Evolutionary conservation across 352 stramenopile species (phyloP).

Genomic region (Globisporangium cederbergense): DNA sequence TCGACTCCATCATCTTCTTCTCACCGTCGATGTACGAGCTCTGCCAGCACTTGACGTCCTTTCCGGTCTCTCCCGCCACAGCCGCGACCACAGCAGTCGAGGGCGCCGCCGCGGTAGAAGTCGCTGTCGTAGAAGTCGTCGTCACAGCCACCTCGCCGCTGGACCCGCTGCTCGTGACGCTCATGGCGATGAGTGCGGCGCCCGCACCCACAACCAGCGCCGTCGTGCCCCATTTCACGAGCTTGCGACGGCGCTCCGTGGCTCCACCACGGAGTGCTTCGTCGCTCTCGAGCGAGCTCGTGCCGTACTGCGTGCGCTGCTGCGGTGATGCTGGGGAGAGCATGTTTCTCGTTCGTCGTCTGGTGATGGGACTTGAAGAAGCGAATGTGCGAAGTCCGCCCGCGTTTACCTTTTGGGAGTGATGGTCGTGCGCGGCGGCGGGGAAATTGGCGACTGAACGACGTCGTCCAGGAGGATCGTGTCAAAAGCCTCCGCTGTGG

Average conservation of each 20-base stretch:
- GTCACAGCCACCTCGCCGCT: background rate
- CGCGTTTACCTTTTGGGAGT: background rate
- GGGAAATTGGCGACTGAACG: no score
- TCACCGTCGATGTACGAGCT: constrained; percentile 58
- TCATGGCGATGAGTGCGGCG: constrained; percentile 25
- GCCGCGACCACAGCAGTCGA: background rate
- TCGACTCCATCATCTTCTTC: constrained; percentile 63
- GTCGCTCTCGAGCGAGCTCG: constrained; percentile 25
- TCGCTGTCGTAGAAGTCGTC: background rate
- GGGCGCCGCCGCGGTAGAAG: background rate
- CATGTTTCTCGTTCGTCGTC: background rate
- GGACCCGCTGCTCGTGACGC: constrained; percentile 17
- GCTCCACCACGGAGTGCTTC: constrained; percentile 9
- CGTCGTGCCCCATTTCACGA: constrained; percentile 26
- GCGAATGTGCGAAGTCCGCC: background rate
- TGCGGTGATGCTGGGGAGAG: background rate
- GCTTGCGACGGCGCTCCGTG: constrained; percentile 24
- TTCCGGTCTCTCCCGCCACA: background rate
- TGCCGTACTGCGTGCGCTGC: constrained; percentile 23
- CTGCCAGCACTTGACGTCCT: constrained; percentile 50
- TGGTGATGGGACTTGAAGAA: background rate
- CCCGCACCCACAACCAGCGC: constrained; percentile 26
- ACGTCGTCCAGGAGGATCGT: no score
- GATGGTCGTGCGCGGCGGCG: background rate
- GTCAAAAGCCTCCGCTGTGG: no score